Evolutionary conservation across 257 asterid species (phyloP), one percentile per base, ranked within the genome.

Genomic region (Mentha longifolia): DNA sequence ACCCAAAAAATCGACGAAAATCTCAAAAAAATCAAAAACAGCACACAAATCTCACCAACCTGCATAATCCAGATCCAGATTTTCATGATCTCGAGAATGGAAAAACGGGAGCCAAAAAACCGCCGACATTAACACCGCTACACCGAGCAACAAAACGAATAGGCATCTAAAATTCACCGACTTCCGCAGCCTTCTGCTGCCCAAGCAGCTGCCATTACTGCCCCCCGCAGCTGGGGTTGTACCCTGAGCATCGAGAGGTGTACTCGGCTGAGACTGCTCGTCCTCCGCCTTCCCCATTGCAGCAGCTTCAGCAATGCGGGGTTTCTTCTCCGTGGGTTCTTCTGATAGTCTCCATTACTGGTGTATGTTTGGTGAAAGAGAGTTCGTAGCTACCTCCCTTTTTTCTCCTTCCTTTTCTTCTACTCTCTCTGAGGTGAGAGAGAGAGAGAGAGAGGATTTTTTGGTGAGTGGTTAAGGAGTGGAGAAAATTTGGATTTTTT

Each of bases 271-370:
- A 74, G 68, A 46, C 47, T 82, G 82, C 47, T 74, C 96, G 33
- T 81, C 89, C 74, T 87, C 96, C 68, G 65, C 77, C 86, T 90
- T 90, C 28, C 97, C 97, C 97, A 90, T 90, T 77, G 84, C 80
- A 59, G 71, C 10, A 72, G 78, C 37, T 69, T 75, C 79, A 73
- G 60, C 83, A 90, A 88, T 90, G 95, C 69, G 85, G 89, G 85
- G 56, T 78, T 75, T 61, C 64, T 64, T 58, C 65, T 35, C 73
- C 73, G 72, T 58, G 75, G 81, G 77, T 59, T 68, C 60, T 67
- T 63, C 65, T 13, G 65, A 74, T 71, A 73, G 51, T 61, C 82
- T 69, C 85, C 95, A 84, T 71, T 80, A 69, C 80, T 65, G 84
- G 78, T 68, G 43, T 30, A 7, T 52, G 78, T 77, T 81, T 71